phyloP scores from a whole-genome alignment of 345 rosid species.

The Citrus cavaleriei region DNA sequence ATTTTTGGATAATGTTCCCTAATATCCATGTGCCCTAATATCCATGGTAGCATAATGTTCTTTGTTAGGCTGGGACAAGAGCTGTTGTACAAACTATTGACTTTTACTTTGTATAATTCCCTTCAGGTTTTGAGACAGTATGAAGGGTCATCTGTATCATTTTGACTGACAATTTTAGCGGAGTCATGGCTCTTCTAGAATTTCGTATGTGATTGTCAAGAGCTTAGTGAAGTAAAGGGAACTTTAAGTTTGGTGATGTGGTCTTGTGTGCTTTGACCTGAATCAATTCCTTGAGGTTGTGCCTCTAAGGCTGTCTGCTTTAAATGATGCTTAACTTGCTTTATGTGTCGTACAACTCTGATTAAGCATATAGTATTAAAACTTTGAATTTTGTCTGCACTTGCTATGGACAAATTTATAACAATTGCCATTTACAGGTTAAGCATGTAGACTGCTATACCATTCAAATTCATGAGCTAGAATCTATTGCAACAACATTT shows the following conservation, averaged over 20 bases:
- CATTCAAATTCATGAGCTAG: slow-evolving; percentile 70
- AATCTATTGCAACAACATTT: slow-evolving; percentile 68
- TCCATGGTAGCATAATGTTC: neutral
- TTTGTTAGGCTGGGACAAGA: neutral
- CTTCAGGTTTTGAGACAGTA: neutral
- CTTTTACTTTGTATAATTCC: neutral
- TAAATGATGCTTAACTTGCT: neutral
- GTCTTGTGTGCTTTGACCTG: neutral
- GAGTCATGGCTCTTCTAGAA: neutral
- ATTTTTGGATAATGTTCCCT: neutral
- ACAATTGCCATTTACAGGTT: slow-evolving; percentile 43
- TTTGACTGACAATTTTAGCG: neutral
- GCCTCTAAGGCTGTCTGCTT: neutral
- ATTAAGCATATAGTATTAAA: neutral
- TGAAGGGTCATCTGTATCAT: neutral
- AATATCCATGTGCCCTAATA: neutral
- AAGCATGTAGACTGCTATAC: slow-evolving; percentile 83
- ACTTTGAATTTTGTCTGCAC: neutral
- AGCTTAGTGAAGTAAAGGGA: neutral
- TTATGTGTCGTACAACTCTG: neutral
- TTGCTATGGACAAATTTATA: neutral
- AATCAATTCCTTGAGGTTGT: neutral
- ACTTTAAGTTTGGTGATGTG: neutral
- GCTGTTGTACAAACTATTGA: neutral
- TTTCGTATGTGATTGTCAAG: neutral